A percentile compares a stretch with the other conserved stretches of the same genome.
phyloP scores from a whole-genome alignment of 495 filamentous ascomycete genomes.

The Penicillium flavigenum region DNA sequence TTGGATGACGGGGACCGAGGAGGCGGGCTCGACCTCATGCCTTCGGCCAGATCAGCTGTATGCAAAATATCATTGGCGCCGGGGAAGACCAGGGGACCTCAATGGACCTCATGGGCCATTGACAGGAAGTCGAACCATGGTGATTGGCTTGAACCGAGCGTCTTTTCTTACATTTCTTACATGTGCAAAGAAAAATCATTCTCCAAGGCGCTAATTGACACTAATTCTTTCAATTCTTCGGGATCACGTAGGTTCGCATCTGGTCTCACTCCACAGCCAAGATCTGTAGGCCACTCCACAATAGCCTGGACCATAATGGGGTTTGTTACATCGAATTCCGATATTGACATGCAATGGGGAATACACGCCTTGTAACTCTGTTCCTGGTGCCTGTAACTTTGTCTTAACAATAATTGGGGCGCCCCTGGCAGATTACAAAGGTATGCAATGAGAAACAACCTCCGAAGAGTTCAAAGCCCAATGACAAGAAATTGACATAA shows the following conservation, averaged over 20 bases:
- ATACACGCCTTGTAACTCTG: background rate
- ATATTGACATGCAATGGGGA: background rate
- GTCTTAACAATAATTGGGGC: conserved; percentile 1
- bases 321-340: background rate
- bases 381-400: background rate
- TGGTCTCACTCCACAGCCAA: conserved; percentile 11
- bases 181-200: background rate
- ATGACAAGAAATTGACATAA: background rate
- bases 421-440: background rate
- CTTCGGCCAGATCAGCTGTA: background rate
- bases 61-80: conserved; percentile 4
- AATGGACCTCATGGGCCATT: conserved; percentile 6
- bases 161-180: conserved; percentile 3
- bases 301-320: conserved; percentile 9
- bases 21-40: conserved; percentile 9
- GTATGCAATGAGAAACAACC: background rate
- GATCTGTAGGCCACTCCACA: conserved; percentile 7
- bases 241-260: background rate
- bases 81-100: conserved; percentile 18
- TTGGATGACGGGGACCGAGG: conserved; percentile 6
- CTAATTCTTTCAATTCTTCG: background rate
- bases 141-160: conserved; percentile 17
- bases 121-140: conserved; percentile 11
- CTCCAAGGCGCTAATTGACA: background rate
- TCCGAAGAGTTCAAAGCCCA: background rate